Conservation (phyloP, 2,329 filamentous ascomycete genomes). For the Xylaria sp. region DNA sequence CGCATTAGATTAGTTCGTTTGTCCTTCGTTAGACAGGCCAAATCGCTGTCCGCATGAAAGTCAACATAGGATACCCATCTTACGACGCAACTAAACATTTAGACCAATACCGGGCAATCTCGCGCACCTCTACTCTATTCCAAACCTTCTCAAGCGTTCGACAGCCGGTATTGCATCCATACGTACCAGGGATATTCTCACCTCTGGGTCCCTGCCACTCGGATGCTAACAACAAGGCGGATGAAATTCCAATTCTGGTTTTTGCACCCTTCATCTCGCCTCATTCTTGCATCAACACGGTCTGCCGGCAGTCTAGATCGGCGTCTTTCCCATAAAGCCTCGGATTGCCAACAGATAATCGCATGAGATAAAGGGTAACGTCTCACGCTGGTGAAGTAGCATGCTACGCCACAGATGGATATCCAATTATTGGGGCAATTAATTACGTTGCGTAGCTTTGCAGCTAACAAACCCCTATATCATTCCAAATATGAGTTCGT, state of each 20-base stretch:
- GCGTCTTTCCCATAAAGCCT: neutral
- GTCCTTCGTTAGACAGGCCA: constrained; percentile 10
- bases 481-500: constrained; percentile 26
- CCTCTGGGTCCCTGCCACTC: neutral
- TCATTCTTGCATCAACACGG: neutral
- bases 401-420: neutral
- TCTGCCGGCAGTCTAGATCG: neutral
- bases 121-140: constrained; percentile 18
- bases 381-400: neutral
- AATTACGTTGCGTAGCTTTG: constrained; percentile 16
- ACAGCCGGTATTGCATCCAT: neutral
- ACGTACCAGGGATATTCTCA: neutral
- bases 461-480: constrained; percentile 14
- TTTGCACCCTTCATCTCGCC: neutral
- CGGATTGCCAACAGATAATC: neutral
- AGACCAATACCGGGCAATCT: constrained; percentile 1
- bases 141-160: constrained; percentile 8
- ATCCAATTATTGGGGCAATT: constrained; percentile 9
- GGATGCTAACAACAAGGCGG: neutral
- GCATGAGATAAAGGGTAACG: neutral
- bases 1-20: constrained; percentile 29
- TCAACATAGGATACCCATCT: constrained; percentile 6
- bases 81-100: neutral
- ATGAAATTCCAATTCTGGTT: neutral
- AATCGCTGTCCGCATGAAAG: constrained; percentile 18